These are phyloP conservation scores for Alternaria sp. DNA, from an alignment of 2,329 filamentous ascomycete species.

Conservation along the genomic window DNA sequence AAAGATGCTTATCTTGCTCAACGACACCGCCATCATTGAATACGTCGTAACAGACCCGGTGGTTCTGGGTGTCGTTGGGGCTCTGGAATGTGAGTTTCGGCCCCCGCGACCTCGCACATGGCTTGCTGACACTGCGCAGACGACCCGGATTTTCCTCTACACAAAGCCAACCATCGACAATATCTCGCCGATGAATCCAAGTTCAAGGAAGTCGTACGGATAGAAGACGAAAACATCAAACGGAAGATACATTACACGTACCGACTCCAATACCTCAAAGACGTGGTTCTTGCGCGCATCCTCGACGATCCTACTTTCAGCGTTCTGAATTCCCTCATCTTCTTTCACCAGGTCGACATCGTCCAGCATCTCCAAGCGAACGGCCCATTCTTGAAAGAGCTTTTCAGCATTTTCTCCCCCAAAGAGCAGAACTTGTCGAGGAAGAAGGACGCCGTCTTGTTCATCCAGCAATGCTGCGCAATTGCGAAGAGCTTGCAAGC, in stretches of 20 bases:
- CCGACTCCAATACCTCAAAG: constrained; percentile 93
- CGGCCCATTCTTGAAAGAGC: constrained; percentile 75
- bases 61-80: constrained; percentile 90
- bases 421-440: constrained; percentile 69
- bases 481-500: constrained; percentile 95
- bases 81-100: constrained; percentile 74
- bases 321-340: constrained; percentile 95
- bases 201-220: constrained; percentile 95
- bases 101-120: background rate
- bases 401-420: constrained; percentile 83
- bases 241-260: constrained; percentile 97
- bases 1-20: constrained; percentile 93
- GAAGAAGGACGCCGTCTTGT: constrained; percentile 92
- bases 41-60: constrained; percentile 88
- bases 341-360: constrained; percentile 99
- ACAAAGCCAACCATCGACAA: constrained; percentile 96
- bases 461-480: constrained; percentile 93
- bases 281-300: constrained; percentile 95
- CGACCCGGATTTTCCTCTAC: constrained; percentile 95
- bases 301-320: constrained; percentile 97
- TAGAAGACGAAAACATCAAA: constrained; percentile 80
- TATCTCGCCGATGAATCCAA: constrained; percentile 88
- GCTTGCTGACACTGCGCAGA: constrained; percentile 57
- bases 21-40: constrained; percentile 94
- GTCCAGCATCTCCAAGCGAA: constrained; percentile 93